These are phyloP conservation scores for Tubosaeta brunneosetosa DNA, from an alignment of 768 basidiomycete species.

Conservation along the genomic window DNA sequence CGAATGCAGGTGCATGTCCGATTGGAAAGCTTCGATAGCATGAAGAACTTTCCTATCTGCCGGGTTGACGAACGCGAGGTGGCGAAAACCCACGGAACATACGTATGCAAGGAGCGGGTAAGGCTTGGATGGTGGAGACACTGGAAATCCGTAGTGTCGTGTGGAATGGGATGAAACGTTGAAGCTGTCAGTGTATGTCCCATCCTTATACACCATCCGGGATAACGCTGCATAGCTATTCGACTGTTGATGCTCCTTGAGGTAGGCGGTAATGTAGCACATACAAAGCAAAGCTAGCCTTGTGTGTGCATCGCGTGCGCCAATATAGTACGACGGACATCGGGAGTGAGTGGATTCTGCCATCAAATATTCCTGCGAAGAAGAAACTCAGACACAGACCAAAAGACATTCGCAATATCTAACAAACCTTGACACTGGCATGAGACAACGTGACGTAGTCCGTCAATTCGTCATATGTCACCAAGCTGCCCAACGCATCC, in stretches of 20 bases:
- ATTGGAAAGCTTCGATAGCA: background rate
- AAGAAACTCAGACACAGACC: background rate
- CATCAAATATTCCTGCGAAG: conserved; percentile 5
- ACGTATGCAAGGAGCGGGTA: conserved; percentile 8
- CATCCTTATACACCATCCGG: background rate
- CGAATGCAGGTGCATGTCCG: background rate
- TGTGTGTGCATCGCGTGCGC: background rate
- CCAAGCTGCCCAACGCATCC: conserved; percentile 6
- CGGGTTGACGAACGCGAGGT: background rate
- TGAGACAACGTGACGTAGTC: conserved; percentile 8
- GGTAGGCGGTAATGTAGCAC: conserved; percentile 1
- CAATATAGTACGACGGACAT: background rate
- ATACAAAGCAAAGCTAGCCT: conserved; percentile 7
- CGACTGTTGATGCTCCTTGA: background rate
- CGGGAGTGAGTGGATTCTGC: background rate
- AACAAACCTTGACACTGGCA: conserved; percentile 10
- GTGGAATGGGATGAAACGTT: background rate
- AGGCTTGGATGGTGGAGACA: background rate
- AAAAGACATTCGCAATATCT: accelerated
- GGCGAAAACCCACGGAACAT: background rate
- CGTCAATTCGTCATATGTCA: conserved; percentile 1
- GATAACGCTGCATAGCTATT: background rate
- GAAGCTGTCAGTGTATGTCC: background rate
- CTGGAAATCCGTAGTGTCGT: background rate
- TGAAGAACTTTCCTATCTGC: background rate